These are phyloP conservation scores for Tricholoma sp. DNA, from an alignment of 768 basidiomycete species.

Conservation along the genomic window DNA sequence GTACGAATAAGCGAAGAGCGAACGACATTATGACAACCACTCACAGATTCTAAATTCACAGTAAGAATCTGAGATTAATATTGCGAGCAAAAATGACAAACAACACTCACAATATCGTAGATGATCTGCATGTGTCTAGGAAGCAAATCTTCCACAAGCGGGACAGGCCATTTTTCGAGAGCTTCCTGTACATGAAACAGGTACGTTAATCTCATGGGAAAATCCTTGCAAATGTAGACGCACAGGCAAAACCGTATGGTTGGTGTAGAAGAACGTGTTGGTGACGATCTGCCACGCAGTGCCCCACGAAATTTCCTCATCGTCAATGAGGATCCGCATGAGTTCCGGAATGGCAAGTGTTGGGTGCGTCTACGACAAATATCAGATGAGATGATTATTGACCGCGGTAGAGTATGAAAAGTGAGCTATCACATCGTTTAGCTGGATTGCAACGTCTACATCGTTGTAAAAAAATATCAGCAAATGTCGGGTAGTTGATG, in stretches of 20 bases:
- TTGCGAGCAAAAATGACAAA: too few relatives aligned
- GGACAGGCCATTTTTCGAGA: constrained; percentile 89
- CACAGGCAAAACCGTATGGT: constrained; percentile 89
- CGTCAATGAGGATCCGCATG: constrained; percentile 88
- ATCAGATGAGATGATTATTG: neutral
- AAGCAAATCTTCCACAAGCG: constrained; percentile 78
- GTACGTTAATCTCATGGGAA: neutral
- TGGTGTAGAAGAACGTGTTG: constrained; percentile 93
- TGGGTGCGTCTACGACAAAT: constrained; percentile 70
- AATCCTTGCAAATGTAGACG: constrained; percentile 18
- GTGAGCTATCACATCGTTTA: constrained; percentile 65
- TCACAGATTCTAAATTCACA: constrained; percentile 42
- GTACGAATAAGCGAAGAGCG: neutral
- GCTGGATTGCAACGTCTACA: constrained; percentile 83
- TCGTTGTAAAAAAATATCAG: constrained; percentile 2
- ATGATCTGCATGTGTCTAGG: constrained; percentile 93
- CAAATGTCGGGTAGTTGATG: neutral
- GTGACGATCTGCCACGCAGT: constrained; percentile 85
- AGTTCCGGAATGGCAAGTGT: constrained; percentile 93
- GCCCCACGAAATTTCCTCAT: constrained; percentile 84
- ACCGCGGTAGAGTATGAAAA: neutral
- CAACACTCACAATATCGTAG: constrained; percentile 72
- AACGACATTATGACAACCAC: constrained; percentile 10
- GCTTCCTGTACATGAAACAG: constrained; percentile 51
- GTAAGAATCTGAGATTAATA: neutral